Evolutionary conservation across 768 basidiomycete genomes (phyloP).

Genomic region (Leccinellum luteum): DNA sequence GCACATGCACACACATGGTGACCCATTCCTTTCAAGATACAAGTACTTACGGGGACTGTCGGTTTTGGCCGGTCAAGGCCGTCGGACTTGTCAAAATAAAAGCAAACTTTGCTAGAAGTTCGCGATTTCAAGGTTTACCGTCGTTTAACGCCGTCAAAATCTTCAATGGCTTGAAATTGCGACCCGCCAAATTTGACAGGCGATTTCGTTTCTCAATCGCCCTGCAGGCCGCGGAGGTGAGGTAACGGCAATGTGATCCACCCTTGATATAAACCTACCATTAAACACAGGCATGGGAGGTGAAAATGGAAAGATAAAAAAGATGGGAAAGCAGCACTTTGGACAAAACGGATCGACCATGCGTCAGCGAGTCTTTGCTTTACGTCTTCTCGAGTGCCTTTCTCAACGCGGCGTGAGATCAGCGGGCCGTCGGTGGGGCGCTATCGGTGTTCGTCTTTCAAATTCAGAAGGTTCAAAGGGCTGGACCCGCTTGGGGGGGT

Average conservation of each 20-base stretch:
- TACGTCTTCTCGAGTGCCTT: not conserved
- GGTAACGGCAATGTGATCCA: not conserved
- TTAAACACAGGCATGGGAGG: not conserved
- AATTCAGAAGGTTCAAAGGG: slow-evolving; percentile 21
- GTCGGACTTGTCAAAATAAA: not conserved
- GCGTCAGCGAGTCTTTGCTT: slow-evolving; percentile 20
- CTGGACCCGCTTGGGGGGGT: not conserved
- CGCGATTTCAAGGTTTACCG: not conserved
- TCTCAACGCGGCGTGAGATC: slow-evolving; percentile 1
- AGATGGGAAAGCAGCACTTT: not conserved
- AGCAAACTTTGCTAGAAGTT: not conserved
- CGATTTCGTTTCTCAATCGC: too few species aligned
- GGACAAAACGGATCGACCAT: slow-evolving; percentile 8
- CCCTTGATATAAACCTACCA: not conserved
- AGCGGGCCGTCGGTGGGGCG: not conserved
- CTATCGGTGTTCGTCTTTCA: slow-evolving; percentile 2
- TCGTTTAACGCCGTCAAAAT: not conserved
- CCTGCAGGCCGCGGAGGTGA: not conserved
- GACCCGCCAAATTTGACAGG: not conserved
- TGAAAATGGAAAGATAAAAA: not conserved
- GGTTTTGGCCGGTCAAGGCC: not conserved
- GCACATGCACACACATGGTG: not conserved
- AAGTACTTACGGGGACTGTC: not conserved
- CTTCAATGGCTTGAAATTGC: too few species aligned
- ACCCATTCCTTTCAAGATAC: not conserved